These are phyloP conservation scores for Kodamaea suecica DNA, from an alignment of 1,139 yeast genomes.

Conservation along the genomic window DNA sequence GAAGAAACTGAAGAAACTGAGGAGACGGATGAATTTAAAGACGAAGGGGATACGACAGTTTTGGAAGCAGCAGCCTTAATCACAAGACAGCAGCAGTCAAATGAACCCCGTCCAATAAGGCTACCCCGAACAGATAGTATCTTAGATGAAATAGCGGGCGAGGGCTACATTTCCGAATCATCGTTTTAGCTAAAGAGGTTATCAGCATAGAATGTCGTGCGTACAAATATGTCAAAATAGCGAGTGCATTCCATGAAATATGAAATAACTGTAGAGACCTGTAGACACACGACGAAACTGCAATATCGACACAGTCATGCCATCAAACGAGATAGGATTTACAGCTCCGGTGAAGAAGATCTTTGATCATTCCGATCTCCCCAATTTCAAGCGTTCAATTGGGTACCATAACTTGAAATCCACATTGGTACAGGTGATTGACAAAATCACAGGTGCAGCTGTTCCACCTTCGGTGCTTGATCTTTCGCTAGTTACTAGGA, in stretches of 20 bases:
- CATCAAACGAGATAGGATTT: not conserved
- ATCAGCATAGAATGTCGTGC: no score
- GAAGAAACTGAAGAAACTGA: not conserved
- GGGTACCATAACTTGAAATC: slow-evolving; percentile 27
- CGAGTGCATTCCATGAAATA: no score
- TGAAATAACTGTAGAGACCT: not conserved
- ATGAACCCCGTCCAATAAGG: not conserved
- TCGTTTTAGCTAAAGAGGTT: not conserved
- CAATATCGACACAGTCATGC: not conserved
- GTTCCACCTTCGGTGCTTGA: slow-evolving; percentile 27
- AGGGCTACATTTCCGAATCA: not conserved
- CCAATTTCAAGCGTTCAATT: slow-evolving; percentile 25
- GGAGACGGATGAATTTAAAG: not conserved
- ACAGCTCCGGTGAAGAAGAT: slow-evolving; percentile 32
- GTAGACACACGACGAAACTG: not conserved
- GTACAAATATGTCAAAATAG: no score
- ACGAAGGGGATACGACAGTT: not conserved
- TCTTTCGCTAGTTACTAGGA: slow-evolving; percentile 20
- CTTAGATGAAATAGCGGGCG: slow-evolving; percentile 2
- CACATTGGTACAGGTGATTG: slow-evolving; percentile 21
- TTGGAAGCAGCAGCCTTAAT: not conserved
- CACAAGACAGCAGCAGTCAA: not conserved
- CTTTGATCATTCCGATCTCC: slow-evolving; percentile 27
- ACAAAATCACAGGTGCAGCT: slow-evolving; percentile 27
- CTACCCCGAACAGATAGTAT: not conserved